These are phyloP conservation scores for Penicillium sclerotiorum DNA, from an alignment of 2,329 filamentous ascomycete species.

Conservation along the genomic window DNA sequence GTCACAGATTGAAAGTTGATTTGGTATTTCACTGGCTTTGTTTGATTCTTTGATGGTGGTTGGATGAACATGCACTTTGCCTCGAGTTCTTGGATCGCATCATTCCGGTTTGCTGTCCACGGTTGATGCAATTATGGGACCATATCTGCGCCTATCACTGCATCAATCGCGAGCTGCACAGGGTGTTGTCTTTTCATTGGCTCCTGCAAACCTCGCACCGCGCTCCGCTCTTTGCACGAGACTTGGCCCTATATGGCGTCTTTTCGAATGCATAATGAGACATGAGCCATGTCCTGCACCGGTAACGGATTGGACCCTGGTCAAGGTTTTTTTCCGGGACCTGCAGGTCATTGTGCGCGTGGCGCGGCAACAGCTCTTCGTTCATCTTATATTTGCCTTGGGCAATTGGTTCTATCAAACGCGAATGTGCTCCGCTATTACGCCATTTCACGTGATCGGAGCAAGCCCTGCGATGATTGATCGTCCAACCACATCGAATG, in stretches of 20 bases:
- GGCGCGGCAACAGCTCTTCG: slow-evolving; percentile 11
- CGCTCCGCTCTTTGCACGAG: slow-evolving; percentile 1
- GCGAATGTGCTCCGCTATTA: slow-evolving; percentile 31
- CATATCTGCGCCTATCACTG: neutral
- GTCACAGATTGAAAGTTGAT: slow-evolving; percentile 18
- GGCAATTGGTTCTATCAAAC: slow-evolving; percentile 21
- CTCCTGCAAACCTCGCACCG: slow-evolving; percentile 8
- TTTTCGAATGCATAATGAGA: slow-evolving; percentile 16
- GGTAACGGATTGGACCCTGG: slow-evolving; percentile 11
- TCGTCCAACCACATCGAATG: slow-evolving; percentile 9
- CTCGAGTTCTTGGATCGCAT: slow-evolving; percentile 16
- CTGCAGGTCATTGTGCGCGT: slow-evolving; percentile 16
- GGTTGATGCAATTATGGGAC: slow-evolving; percentile 5
- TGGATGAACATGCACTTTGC: slow-evolving; percentile 13
- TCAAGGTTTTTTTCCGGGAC: slow-evolving; percentile 11
- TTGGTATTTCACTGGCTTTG: slow-evolving; percentile 7
- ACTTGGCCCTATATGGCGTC: slow-evolving; percentile 16
- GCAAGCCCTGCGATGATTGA: neutral
- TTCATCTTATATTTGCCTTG: slow-evolving; percentile 6
- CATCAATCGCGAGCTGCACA: slow-evolving; percentile 8
- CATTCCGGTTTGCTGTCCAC: slow-evolving; percentile 1
- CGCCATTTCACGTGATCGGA: slow-evolving; percentile 41
- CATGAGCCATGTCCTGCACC: slow-evolving; percentile 5
- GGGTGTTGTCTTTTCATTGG: too few relatives aligned
- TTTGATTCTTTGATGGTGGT: neutral